phyloP scores from a whole-genome alignment of 805 yeast genomes.

The Ogataea minuta region DNA sequence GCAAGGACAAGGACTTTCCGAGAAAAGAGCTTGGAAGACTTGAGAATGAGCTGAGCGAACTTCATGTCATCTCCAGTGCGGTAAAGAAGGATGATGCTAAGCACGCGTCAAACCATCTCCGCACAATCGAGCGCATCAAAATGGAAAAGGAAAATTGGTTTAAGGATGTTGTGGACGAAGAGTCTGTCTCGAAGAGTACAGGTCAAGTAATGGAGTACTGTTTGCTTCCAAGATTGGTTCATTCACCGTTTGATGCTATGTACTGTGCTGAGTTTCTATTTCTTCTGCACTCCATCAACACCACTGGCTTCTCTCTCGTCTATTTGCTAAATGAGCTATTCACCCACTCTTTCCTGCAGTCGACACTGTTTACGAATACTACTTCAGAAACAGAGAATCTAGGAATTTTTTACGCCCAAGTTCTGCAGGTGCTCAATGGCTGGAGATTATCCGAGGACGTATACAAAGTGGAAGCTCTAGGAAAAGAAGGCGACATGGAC shows the following conservation, averaged over 20 bases:
- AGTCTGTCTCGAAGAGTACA: slow-evolving; percentile 7
- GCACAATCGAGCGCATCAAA: slow-evolving; percentile 30
- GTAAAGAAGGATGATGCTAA: slow-evolving; percentile 41
- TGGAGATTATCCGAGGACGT: slow-evolving; percentile 40
- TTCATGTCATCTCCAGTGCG: slow-evolving; percentile 27
- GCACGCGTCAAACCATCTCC: slow-evolving; percentile 44
- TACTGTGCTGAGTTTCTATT: slow-evolving; percentile 62
- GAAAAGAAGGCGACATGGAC: slow-evolving; percentile 10
- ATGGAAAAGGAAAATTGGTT: slow-evolving; percentile 42
- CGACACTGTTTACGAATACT: slow-evolving; percentile 68
- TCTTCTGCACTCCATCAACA: slow-evolving; percentile 40
- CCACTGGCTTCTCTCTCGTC: slow-evolving; percentile 38
- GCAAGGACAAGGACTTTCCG: slow-evolving; percentile 29
- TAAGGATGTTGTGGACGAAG: slow-evolving; percentile 14
- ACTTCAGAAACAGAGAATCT: slow-evolving; percentile 77
- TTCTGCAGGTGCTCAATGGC: slow-evolving; percentile 41
- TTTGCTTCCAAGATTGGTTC: slow-evolving; percentile 70
- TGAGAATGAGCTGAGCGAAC: slow-evolving; percentile 26
- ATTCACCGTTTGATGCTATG: slow-evolving; percentile 81
- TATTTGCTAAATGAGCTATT: slow-evolving; percentile 48
- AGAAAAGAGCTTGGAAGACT: slow-evolving; percentile 26
- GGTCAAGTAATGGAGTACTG: slow-evolving; percentile 54
- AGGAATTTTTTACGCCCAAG: slow-evolving; percentile 66
- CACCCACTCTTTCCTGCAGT: slow-evolving; percentile 39
- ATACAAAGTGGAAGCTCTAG: slow-evolving; percentile 32